Evolutionary conservation across 768 basidiomycete genomes (phyloP), one percentile per base, ranked within the genome.

Genomic region (Wakefieldia striispora): DNA sequence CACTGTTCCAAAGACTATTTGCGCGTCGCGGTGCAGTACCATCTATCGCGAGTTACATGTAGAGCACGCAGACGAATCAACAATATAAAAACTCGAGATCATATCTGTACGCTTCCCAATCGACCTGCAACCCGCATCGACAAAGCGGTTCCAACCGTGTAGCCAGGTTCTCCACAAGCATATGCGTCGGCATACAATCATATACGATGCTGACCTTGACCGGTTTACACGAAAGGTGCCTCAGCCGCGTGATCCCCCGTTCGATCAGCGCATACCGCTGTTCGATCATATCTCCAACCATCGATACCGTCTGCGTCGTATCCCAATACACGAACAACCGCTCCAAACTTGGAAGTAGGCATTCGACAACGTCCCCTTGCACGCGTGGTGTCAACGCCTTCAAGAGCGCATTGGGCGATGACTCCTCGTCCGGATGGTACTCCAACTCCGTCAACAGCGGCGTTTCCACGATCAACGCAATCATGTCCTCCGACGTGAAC

Each of bases 201-300:
- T 64, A 50, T 39, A 24, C 37, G 12, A 47, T 23, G 14, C 14
- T 44, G 14, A 59, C 31, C 29, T 19, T 45, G 26, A 49, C 57
- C 2, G 62, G 62, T 45, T 56, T 62, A 50, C 62, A 63, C 40
- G 57, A 65, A 19, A 63, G 45, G 9, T 58, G 35, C 12, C 16
- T 52, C 17, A 63, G 6, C 20, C 44, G 56, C 16, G 52, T 43
- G 9, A 63, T 47, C 14, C 52, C 54, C 10, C 37, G 53, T 6
- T 45, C 54, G 0, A 36, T 40, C 24, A 59, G 19, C 27, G 57
- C 45, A 38, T 57, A 60, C 31, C 62, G 60, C 24, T 36, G 12
- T 45, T 64, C 63, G 9, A 63, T 49, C 63, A 63, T 59, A 7
- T 63, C 53, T 1, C 54, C 62, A 50, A 65, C 63, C 46, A 49